A percentile compares a stretch with the other conserved stretches of the same genome.
Conservation (phyloP, 2,329 filamentous ascomycete species). For the Penicillium brevicompactum region DNA sequence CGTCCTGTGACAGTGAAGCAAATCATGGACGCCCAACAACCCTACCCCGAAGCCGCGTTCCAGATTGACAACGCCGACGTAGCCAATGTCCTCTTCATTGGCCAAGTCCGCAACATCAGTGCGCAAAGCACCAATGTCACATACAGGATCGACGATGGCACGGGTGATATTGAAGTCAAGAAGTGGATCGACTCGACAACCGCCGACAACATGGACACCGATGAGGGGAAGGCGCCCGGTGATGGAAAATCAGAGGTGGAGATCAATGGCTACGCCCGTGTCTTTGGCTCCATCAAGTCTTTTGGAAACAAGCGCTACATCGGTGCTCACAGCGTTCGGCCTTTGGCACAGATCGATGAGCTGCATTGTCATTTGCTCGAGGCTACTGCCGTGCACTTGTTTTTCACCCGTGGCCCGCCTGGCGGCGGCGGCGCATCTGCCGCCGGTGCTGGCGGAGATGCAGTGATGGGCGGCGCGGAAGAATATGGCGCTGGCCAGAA, state of each 20-base stretch:
- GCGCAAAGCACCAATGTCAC: conserved; percentile 89
- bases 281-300: conserved; percentile 80
- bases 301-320: conserved; percentile 85
- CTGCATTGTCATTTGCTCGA: conserved; percentile 90
- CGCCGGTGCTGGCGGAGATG: conserved; percentile 46
- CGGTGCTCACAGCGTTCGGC: conserved; percentile 76
- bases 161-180: conserved; percentile 79
- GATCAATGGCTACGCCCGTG: conserved; percentile 78
- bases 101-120: conserved; percentile 84
- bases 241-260: conserved; percentile 60
- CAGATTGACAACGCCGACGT: conserved; percentile 76
- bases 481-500: conserved; percentile 28
- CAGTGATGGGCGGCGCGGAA: conserved; percentile 37
- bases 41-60: conserved; percentile 75
- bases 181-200: conserved; percentile 49
- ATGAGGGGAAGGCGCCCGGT: conserved; percentile 43
- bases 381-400: conserved; percentile 83
- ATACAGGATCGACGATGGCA: conserved; percentile 93
- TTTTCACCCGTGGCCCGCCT: conserved; percentile 71
- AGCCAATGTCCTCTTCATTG: conserved; percentile 80
- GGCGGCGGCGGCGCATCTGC: conserved; percentile 49
- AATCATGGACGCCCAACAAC: conserved; percentile 77
- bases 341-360: conserved; percentile 85
- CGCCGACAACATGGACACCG: conserved; percentile 48
- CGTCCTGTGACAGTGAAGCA: conserved; percentile 96